Conservation (phyloP, 495 filamentous ascomycete genomes). For the Xanthoparmelia taractica region DNA sequence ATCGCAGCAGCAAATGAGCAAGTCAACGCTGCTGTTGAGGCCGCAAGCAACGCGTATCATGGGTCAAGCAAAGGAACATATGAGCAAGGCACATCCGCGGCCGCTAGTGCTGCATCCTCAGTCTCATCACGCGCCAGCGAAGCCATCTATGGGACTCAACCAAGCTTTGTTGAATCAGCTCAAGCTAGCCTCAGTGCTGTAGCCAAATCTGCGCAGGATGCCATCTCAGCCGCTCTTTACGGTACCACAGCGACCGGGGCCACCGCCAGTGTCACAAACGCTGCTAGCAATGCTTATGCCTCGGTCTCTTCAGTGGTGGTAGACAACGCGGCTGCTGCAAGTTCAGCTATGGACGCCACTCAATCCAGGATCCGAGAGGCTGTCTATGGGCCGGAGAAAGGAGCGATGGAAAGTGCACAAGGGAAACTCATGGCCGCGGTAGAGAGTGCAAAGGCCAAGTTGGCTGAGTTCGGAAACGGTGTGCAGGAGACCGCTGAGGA, state of each 20-base stretch:
- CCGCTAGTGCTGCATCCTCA: conserved; percentile 42
- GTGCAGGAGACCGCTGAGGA: conserved; percentile 42
- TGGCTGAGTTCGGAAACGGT: conserved; percentile 40
- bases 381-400: conserved; percentile 43
- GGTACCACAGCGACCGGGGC: conserved; percentile 37
- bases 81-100: conserved; percentile 48
- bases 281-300: conserved; percentile 30
- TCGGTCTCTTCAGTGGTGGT: conserved; percentile 28
- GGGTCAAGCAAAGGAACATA: conserved; percentile 48
- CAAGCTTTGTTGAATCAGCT: conserved; percentile 43
- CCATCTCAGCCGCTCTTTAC: conserved; percentile 49
- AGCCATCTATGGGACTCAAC: conserved; percentile 49
- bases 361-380: conserved; percentile 32
- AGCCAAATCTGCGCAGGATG: conserved; percentile 42
- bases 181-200: conserved; percentile 43
- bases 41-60: conserved; percentile 52
- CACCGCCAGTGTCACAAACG: conserved; percentile 33
- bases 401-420: conserved; percentile 48
- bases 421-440: conserved; percentile 39
- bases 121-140: conserved; percentile 43
- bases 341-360: conserved; percentile 24
- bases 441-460: conserved; percentile 42
- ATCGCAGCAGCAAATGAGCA: conserved; percentile 48
- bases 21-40: conserved; percentile 52
- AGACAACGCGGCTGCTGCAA: conserved; percentile 33